Evolutionary conservation across 176 grass and related monocot species (phyloP).

Genomic region (Aegilops sharonensis): DNA sequence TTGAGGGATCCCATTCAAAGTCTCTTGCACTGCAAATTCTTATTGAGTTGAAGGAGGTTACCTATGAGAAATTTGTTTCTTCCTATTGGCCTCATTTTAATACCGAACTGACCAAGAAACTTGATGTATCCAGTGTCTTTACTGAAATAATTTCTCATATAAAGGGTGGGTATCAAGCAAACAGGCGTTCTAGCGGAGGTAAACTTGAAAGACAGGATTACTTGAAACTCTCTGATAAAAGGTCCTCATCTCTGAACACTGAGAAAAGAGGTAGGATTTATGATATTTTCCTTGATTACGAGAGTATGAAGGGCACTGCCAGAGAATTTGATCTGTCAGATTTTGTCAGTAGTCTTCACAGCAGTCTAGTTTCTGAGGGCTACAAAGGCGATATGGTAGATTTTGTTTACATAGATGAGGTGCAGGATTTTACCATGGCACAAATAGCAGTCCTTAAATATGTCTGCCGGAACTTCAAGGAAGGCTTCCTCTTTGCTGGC

Average conservation of each 20-base stretch:
- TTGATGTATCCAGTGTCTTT: slow-evolving; percentile 65
- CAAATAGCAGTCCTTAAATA: slow-evolving; percentile 71
- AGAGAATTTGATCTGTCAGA: slow-evolving; percentile 71
- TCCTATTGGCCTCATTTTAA: slow-evolving; percentile 79
- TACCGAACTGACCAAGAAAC: slow-evolving; percentile 48
- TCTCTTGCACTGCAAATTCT: slow-evolving; percentile 47
- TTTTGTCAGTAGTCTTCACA: slow-evolving; percentile 63
- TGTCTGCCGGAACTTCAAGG: slow-evolving; percentile 64
- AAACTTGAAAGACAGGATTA: slow-evolving; percentile 49
- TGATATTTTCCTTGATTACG: slow-evolving; percentile 76
- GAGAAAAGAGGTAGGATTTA: slow-evolving; percentile 51
- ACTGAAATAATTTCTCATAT: slow-evolving; percentile 89
- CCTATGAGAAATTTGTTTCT: slow-evolving; percentile 61
- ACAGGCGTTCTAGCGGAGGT: background rate
- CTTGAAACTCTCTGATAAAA: slow-evolving; percentile 49
- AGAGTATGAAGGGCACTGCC: slow-evolving; percentile 42
- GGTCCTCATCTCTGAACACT: slow-evolving; percentile 50
- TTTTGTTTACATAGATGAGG: slow-evolving; percentile 84
- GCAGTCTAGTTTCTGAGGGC: slow-evolving; percentile 27
- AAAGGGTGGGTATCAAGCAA: slow-evolving; percentile 42
- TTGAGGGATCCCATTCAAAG: slow-evolving; percentile 15
- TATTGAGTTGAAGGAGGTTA: slow-evolving; percentile 69
- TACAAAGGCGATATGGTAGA: slow-evolving; percentile 46
- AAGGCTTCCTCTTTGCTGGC: slow-evolving; percentile 76
- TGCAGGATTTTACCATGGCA: slow-evolving; percentile 74